These are phyloP conservation scores for Hemisphaericaspora xylanilytica DNA, from an alignment of 1,139 yeast species.

Conservation along the genomic window DNA sequence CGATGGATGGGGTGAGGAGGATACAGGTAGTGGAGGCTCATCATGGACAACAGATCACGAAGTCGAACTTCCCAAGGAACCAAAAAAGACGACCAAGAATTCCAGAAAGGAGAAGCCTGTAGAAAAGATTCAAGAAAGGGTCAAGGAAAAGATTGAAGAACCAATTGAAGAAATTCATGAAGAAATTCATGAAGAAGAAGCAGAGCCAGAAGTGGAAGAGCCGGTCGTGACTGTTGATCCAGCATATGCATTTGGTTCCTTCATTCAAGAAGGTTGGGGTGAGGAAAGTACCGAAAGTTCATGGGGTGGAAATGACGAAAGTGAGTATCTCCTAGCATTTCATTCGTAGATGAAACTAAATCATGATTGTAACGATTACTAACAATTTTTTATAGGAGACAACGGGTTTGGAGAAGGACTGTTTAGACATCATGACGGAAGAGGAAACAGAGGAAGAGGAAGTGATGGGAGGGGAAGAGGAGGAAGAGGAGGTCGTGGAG, in stretches of 20 bases:
- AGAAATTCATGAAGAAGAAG: background rate
- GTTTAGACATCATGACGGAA: background rate
- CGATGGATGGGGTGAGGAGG: slow-evolving; percentile 4
- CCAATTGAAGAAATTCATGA: background rate
- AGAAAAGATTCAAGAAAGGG: slow-evolving; percentile 1
- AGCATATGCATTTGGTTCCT: slow-evolving; percentile 2
- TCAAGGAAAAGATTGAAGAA: background rate
- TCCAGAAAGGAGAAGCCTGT: background rate
- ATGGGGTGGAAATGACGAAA: background rate
- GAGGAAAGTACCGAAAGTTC: slow-evolving; percentile 1
- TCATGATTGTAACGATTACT: background rate
- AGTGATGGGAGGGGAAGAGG: slow-evolving; percentile 1
- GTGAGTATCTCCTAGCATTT: slow-evolving; percentile 3
- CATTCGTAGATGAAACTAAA: background rate
- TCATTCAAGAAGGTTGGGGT: slow-evolving; percentile 6
- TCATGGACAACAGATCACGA: background rate
- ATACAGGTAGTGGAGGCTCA: background rate
- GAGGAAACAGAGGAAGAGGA: slow-evolving; percentile 5
- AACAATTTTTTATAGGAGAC: slow-evolving; percentile 1
- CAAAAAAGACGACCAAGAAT: background rate
- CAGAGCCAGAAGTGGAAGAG: background rate
- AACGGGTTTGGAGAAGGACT: background rate
- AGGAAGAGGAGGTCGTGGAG: slow-evolving; percentile 3
- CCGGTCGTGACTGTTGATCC: background rate
- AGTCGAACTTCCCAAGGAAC: background rate